phyloP scores from a whole-genome alignment of 208 protist species.

The Herpetomonas samuelpessoai region DNA sequence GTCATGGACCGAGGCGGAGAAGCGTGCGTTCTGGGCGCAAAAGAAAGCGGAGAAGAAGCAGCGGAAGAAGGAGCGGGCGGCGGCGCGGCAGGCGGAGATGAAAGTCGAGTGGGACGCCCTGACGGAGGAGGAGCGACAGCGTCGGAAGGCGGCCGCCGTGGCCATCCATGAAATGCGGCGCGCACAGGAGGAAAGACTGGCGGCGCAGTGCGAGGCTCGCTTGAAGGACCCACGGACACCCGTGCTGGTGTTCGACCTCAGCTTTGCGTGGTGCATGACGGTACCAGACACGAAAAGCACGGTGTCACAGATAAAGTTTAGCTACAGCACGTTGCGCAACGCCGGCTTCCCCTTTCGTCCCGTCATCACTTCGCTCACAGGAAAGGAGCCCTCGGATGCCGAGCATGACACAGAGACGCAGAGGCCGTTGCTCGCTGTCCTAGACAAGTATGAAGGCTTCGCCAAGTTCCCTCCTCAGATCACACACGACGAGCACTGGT shows the following conservation, averaged over 20 bases:
- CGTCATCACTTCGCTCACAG: constrained; percentile 59
- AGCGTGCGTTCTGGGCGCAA: constrained; percentile 48
- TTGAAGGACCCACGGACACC: constrained; percentile 45
- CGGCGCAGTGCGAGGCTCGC: constrained; percentile 22
- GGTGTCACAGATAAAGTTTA: constrained; percentile 81
- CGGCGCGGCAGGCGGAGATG: constrained; percentile 27
- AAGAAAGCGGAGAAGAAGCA: constrained; percentile 52
- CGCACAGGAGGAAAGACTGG: constrained; percentile 20
- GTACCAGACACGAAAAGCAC: constrained; percentile 73
- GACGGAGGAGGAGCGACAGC: constrained; percentile 38
- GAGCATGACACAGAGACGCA: constrained; percentile 20
- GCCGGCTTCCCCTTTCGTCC: constrained; percentile 73
- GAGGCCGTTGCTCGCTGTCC: constrained; percentile 20
- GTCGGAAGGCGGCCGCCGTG: constrained; percentile 32
- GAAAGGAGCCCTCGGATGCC: constrained; percentile 24
- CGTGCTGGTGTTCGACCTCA: constrained; percentile 79
- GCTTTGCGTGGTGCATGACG: constrained; percentile 88
- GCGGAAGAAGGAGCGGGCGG: constrained; percentile 22
- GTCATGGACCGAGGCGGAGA: constrained; percentile 52
- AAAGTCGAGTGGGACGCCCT: constrained; percentile 59
- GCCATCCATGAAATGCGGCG: constrained; percentile 50
- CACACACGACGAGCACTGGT: constrained; percentile 59
- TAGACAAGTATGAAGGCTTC: constrained; percentile 73
- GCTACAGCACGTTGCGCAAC: constrained; percentile 72
- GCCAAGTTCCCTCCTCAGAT: constrained; percentile 43